Evolutionary conservation across 768 basidiomycete species (phyloP).

Genomic region (Strobilomyces echinocephalus): DNA sequence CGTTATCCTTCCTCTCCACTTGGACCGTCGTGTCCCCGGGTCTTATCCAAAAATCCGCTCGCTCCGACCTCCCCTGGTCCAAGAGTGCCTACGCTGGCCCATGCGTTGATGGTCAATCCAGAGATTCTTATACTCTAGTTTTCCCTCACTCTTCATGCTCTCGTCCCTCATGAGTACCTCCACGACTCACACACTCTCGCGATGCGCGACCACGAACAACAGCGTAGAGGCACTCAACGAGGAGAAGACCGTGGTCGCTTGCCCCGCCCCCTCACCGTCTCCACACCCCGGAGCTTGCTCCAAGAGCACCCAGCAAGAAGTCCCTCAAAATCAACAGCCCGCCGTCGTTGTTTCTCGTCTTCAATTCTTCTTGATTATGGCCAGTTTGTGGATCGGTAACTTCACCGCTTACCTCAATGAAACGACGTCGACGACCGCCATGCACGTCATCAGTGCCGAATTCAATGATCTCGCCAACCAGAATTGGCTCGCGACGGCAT

Average conservation of each 20-base stretch:
- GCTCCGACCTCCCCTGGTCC: conserved; percentile 1
- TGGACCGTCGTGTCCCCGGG: conserved; percentile 5
- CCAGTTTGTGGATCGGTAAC: conserved; percentile 32
- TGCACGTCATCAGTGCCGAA: conserved; percentile 32
- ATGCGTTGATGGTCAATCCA: conserved; percentile 15
- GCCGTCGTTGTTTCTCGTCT: conserved; percentile 26
- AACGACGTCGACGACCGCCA: conserved; percentile 32
- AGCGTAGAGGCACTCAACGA: conserved; percentile 25
- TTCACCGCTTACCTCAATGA: conserved; percentile 35
- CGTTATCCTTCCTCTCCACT: conserved; percentile 8
- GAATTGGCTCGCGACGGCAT: conserved; percentile 34
- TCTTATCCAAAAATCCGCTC: conserved; percentile 4
- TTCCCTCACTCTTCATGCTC: conserved; percentile 1
- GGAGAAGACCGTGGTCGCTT: conserved; percentile 17
- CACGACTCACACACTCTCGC: conserved; percentile 27
- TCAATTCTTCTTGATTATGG: conserved; percentile 33
- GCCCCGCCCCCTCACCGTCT: background rate
- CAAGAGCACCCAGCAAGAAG: background rate
- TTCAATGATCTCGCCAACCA: conserved; percentile 29
- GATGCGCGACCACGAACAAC: conserved; percentile 29
- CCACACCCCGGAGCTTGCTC: conserved; percentile 1
- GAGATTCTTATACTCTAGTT: conserved; percentile 16
- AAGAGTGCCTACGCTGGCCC: conserved; percentile 10
- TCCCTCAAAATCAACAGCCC: conserved; percentile 15
- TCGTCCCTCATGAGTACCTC: conserved; percentile 25